phyloP scores from a whole-genome alignment of 768 basidiomycete genomes.

The Lentinula lateritia region DNA sequence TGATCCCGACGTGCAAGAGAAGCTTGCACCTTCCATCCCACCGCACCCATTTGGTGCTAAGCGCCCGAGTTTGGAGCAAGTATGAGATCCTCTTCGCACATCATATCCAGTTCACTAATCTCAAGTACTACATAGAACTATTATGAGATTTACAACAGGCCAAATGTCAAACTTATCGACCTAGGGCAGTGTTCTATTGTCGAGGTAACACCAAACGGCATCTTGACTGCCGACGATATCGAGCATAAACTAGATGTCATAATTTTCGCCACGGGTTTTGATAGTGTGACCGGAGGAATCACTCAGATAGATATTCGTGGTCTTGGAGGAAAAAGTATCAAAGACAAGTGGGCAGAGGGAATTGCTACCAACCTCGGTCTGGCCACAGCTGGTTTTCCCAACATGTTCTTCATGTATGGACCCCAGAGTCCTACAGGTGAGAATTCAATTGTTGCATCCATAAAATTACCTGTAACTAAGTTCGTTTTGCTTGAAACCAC shows the following conservation, averaged over 20 bases:
- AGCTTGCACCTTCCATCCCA: slow-evolving; percentile 2
- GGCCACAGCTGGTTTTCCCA: slow-evolving; percentile 11
- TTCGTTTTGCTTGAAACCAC: not conserved
- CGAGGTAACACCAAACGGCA: slow-evolving; percentile 10
- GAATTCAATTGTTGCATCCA: not conserved
- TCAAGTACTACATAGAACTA: not conserved
- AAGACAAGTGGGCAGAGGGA: slow-evolving; percentile 12
- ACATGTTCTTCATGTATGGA: slow-evolving; percentile 13
- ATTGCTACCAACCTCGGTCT: slow-evolving; percentile 12
- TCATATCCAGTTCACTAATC: not conserved
- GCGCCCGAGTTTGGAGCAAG: slow-evolving; percentile 2
- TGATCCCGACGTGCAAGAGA: not conserved
- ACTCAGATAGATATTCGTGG: slow-evolving; percentile 15
- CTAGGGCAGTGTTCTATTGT: slow-evolving; percentile 8
- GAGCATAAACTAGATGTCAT: slow-evolving; percentile 13
- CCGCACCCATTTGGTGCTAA: slow-evolving; percentile 6
- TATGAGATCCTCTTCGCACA: not conserved
- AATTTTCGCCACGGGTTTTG: slow-evolving; percentile 15
- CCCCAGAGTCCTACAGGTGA: slow-evolving; percentile 12
- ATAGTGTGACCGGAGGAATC: slow-evolving; percentile 10
- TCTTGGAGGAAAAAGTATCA: slow-evolving; percentile 9
- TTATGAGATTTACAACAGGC: slow-evolving; percentile 9
- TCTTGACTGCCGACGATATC: slow-evolving; percentile 7
- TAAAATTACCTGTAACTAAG: not conserved
- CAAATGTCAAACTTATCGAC: slow-evolving; percentile 12